Base-by-base conservation (phyloP, 371 early-diverging fungal species). In the Quaeritorhiza haematococci region DNA sequence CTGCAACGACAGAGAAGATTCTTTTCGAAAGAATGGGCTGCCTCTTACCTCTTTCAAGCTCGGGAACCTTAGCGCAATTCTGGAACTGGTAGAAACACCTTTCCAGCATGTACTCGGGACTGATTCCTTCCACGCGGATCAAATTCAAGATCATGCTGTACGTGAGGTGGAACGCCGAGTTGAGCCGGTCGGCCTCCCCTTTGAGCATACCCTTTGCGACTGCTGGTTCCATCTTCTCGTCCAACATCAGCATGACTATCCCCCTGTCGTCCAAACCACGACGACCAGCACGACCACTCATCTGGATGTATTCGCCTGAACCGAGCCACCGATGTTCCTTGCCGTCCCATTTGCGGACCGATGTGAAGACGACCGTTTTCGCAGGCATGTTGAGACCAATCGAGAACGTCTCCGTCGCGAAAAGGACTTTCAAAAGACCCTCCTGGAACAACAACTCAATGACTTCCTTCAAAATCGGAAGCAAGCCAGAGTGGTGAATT, bases 311-410 rank as follows among this genome's bases (percentile, higher is more conserved):
- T 78, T 99, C 99, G 67, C 99, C 99, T 30, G 94, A 89, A 33
- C 81, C 80, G 34, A 99, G 83, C 85, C 92, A 90, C 55, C 99
- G 85, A 24, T 71, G 76, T 32, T 82, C 78, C 56, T 85, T 84
- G 53, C 99, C 99, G 72, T 99, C 99, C 71, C 88, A 99, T 65
- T 99, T 99, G 62, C 90, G 89, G 10, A 98, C 92, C 53, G 86
- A 81, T 0, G 99, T 98, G 66, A 99, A 99, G 2, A 99, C 92
- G 15, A 99, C 99, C 1, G 98, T 98, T 68, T 95, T 95, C 52
- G 99, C 99, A 35, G 99, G 99, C 99, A 99, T 99, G 80, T 99
- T 99, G 48, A 99, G 72, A 44, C 99, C 99, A 68, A 99, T 99
- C 4, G 99, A 97, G 78, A 99, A 99, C 0, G 99, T 99, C 71